These are phyloP conservation scores for Discostella stelligera DNA, from an alignment of 352 stramenopile genomes.

Conservation along the genomic window DNA sequence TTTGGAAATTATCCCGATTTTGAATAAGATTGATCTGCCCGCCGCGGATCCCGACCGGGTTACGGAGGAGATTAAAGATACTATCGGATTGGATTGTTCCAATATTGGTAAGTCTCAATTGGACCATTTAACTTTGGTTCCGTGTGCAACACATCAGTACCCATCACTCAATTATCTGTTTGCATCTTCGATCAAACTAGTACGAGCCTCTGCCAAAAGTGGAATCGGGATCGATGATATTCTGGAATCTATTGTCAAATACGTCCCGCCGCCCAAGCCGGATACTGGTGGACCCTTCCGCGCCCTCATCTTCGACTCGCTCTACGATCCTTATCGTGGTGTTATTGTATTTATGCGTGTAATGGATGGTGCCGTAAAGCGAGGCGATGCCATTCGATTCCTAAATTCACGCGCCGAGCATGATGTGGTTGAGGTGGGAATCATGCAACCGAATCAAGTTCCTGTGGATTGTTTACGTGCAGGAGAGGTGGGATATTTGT, in stretches of 20 bases:
- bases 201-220: constrained; percentile 80
- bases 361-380: constrained; percentile 81
- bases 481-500: constrained; percentile 96
- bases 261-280: constrained; percentile 68
- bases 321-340: constrained; percentile 85
- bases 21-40: constrained; percentile 99
- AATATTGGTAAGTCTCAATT: constrained; percentile 60
- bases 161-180: constrained; percentile 8
- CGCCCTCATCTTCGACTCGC: constrained; percentile 87
- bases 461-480: constrained; percentile 78
- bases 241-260: constrained; percentile 83
- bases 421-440: constrained; percentile 84
- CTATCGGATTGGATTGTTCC: constrained; percentile 85
- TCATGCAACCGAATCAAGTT: constrained; percentile 83
- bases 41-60: constrained; percentile 90
- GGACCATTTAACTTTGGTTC: constrained; percentile 28
- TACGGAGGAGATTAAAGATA: constrained; percentile 84
- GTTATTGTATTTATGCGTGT: constrained; percentile 87
- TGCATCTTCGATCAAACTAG: constrained; percentile 12
- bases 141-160: constrained; percentile 15
- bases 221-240: constrained; percentile 86
- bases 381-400: constrained; percentile 81
- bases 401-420: constrained; percentile 69
- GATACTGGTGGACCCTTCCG: constrained; percentile 74
- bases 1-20: constrained; percentile 96